Evolutionary conservation across 2,329 filamentous ascomycete genomes (phyloP).

Genomic region (Chrysosphaeria jannelii): DNA sequence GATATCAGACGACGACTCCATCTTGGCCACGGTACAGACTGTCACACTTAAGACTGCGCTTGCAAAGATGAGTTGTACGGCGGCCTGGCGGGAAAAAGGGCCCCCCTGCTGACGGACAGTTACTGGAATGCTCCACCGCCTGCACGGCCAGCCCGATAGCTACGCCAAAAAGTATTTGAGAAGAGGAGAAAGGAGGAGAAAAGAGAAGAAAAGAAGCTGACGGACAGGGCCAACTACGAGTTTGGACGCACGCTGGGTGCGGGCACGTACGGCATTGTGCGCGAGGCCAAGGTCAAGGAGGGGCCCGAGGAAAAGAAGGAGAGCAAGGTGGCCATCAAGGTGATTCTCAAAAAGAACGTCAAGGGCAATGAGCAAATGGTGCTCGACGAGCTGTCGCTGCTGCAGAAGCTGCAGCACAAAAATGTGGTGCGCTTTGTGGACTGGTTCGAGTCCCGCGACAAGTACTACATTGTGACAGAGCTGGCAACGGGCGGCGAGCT

Average conservation of each 20-base stretch:
- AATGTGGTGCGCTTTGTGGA: constrained; percentile 95
- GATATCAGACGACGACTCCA: too few relatives aligned
- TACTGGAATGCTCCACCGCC: constrained; percentile 74
- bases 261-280: constrained; percentile 92
- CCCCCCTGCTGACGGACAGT: constrained; percentile 18
- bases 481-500: constrained; percentile 85
- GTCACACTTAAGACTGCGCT: background rate
- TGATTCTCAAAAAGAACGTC: constrained; percentile 98
- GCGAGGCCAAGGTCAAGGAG: constrained; percentile 86
- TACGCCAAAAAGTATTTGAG: constrained; percentile 77
- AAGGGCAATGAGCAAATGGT: constrained; percentile 98
- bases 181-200: background rate
- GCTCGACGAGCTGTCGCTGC: constrained; percentile 82
- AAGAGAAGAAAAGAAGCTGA: too few relatives aligned
- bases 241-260: constrained; percentile 87
- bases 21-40: too few relatives aligned
- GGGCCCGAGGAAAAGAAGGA: too few relatives aligned
- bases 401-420: constrained; percentile 69
- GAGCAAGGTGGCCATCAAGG: constrained; percentile 90
- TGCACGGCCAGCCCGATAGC: constrained; percentile 86
- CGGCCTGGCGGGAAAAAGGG: too few relatives aligned
- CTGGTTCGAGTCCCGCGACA: constrained; percentile 98
- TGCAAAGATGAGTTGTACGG: too few relatives aligned
- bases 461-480: constrained; percentile 98
- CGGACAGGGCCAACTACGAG: constrained; percentile 47